A percentile compares a stretch with the other conserved stretches of the same genome.
phyloP scores from a whole-genome alignment of 2,329 filamentous ascomycete genomes.

The Phaeoacremonium minimum region DNA sequence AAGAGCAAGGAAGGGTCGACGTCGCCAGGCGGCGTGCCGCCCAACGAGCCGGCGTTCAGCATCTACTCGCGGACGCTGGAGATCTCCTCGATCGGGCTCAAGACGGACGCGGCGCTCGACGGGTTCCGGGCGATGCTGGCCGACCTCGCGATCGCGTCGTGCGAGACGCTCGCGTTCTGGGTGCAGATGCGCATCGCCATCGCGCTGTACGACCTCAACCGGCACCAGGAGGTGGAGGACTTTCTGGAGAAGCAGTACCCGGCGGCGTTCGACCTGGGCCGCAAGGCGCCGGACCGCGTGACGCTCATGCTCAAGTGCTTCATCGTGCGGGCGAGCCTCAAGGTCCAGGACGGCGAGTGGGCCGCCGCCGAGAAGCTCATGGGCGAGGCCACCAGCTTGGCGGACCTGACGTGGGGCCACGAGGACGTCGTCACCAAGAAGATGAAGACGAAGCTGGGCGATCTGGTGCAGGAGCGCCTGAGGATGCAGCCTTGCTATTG shows the following conservation, averaged over 20 bases:
- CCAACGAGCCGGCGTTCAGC: slow-evolving; percentile 2
- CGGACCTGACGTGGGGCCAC: slow-evolving; percentile 1
- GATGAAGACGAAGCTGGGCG: too few species aligned
- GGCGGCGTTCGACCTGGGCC: too few species aligned
- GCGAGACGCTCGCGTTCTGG: slow-evolving; percentile 1
- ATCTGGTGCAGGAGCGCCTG: too few species aligned
- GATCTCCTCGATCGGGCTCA: not conserved
- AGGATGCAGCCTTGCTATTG: too few species aligned
- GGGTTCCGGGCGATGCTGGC: not conserved
- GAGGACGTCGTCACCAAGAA: not conserved
- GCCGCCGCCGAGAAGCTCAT: slow-evolving; percentile 1
- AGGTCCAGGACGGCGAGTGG: slow-evolving; percentile 2
- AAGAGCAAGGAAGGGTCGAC: too few species aligned
- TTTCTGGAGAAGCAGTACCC: too few species aligned
- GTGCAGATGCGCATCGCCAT: slow-evolving; percentile 4
- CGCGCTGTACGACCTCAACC: not conserved
- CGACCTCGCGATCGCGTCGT: not conserved
- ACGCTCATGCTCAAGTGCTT: too few species aligned
- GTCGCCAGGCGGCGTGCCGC: too few species aligned
- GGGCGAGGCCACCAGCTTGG: not conserved
- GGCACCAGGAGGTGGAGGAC: too few species aligned
- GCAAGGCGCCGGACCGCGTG: too few species aligned
- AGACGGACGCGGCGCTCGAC: not conserved
- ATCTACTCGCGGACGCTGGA: slow-evolving; percentile 3
- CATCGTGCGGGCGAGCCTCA: too few species aligned